Evolutionary conservation across 495 filamentous ascomycete species (phyloP).

Genomic region (Penicillium samsonianum): DNA sequence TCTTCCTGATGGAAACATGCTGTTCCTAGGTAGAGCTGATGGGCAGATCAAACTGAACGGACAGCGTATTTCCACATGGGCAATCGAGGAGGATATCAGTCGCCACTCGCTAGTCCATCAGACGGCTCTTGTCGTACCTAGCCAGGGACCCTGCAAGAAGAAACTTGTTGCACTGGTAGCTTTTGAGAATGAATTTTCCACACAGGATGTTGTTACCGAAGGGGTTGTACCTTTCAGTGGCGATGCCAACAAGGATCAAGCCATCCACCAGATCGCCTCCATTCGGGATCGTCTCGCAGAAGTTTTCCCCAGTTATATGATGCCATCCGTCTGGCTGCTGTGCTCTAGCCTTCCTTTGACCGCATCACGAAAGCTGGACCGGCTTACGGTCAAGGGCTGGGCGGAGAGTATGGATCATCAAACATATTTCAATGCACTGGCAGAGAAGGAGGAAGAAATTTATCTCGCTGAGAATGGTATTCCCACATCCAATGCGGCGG

Average conservation of each 20-base stretch:
- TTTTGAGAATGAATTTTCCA: neutral
- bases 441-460: neutral
- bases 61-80: neutral
- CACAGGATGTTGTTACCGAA: neutral
- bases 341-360: constrained; percentile 37
- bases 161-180: neutral
- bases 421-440: constrained; percentile 13
- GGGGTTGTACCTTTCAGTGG: neutral
- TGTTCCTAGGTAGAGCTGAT: neutral
- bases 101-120: neutral
- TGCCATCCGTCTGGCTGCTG: constrained; percentile 36
- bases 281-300: neutral
- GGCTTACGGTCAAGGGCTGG: constrained; percentile 8
- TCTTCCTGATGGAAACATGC: neutral
- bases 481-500: neutral
- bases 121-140: neutral
- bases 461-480: neutral
- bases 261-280: neutral
- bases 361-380: constrained; percentile 39
- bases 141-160: neutral
- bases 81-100: neutral
- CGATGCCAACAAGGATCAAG: neutral
- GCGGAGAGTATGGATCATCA: neutral
- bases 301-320: constrained; percentile 43
- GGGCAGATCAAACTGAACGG: neutral